Evolutionary conservation across 352 stramenopile genomes (phyloP).

Genomic region (Pythium oligandrum): DNA sequence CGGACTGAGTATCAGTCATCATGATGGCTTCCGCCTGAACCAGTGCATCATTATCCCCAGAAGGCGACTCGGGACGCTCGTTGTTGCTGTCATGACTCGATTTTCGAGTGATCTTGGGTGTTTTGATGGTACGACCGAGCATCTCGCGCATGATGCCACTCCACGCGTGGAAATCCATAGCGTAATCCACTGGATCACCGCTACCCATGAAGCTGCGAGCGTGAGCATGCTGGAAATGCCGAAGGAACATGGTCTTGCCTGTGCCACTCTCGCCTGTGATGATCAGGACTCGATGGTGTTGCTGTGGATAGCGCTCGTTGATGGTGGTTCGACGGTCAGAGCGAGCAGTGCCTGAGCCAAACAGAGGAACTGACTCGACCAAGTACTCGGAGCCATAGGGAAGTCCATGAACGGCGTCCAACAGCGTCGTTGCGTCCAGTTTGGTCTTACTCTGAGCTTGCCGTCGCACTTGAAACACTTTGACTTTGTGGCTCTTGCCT

Average conservation of each 20-base stretch:
- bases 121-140: conserved; percentile 27
- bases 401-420: conserved; percentile 25
- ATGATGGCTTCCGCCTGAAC: neutral
- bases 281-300: conserved; percentile 37
- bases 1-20: neutral
- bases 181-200: conserved; percentile 51
- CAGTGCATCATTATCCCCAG: neutral
- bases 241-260: conserved; percentile 63
- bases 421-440: conserved; percentile 25
- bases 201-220: conserved; percentile 47
- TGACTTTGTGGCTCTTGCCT: conserved; percentile 41
- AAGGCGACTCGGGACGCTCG: neutral
- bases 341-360: conserved; percentile 17
- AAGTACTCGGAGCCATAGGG: conserved; percentile 51
- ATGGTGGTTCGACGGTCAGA: conserved; percentile 3
- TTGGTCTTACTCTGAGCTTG: conserved; percentile 25
- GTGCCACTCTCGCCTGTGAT: conserved; percentile 56
- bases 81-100: neutral
- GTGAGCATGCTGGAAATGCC: conserved; percentile 48
- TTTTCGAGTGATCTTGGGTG: neutral
- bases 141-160: conserved; percentile 41
- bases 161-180: conserved; percentile 58
- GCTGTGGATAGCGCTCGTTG: conserved; percentile 1
- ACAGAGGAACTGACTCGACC: conserved; percentile 40
- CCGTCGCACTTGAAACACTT: conserved; percentile 42